Evolutionary conservation across 768 basidiomycete genomes (phyloP).

Genomic region (Russula sp.): DNA sequence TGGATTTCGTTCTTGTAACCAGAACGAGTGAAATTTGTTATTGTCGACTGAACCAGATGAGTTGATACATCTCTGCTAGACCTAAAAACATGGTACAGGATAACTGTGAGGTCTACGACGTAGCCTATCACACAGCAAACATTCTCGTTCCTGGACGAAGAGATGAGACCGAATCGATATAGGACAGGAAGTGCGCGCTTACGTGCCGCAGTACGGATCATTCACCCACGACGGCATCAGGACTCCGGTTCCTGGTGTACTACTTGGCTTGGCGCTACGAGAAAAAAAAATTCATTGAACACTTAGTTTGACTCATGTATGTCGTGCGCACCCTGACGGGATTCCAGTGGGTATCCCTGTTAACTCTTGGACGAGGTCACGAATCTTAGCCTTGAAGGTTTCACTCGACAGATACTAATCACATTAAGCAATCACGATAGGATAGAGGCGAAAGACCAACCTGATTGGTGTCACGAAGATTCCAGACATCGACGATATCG

Average conservation of each 20-base stretch:
- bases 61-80: neutral
- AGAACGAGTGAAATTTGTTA: neutral
- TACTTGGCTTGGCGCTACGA: no score
- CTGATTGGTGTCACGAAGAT: neutral
- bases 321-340: neutral
- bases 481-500: conserved; percentile 6
- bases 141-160: neutral
- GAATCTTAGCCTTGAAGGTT: neutral
- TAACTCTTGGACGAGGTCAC: neutral
- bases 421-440: neutral
- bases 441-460: neutral
- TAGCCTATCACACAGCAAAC: conserved; percentile 5
- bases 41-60: neutral
- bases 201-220: neutral
- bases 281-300: neutral
- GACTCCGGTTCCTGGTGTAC: neutral
- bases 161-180: neutral
- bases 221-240: neutral
- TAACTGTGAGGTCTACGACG: conserved; percentile 6
- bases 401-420: neutral
- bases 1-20: neutral
- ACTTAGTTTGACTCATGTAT: neutral
- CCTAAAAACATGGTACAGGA: neutral
- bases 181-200: neutral
- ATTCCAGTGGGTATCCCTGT: no score